phyloP scores from a whole-genome alignment of 352 stramenopile species.

The Phytopythium vexans region DNA sequence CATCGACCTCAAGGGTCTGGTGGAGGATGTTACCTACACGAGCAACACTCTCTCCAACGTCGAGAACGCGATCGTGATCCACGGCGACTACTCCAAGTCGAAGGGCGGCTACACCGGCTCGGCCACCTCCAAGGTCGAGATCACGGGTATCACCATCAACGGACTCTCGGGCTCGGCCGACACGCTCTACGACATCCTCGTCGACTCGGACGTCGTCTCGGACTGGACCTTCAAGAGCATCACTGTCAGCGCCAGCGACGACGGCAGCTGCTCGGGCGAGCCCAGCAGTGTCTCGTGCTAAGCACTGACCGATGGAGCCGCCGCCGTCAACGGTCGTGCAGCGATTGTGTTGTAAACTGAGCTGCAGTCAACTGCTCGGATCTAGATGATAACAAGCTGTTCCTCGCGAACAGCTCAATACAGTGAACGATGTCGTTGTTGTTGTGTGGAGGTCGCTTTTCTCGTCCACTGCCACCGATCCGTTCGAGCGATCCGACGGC shows the following conservation, averaged over 20 bases:
- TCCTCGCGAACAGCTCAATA: too few relatives aligned
- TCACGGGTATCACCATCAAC: slow-evolving; percentile 23
- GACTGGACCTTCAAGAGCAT: slow-evolving; percentile 19
- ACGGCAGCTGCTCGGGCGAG: slow-evolving; percentile 15
- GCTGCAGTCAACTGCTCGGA: too few relatives aligned
- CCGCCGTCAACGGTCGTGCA: too few relatives aligned
- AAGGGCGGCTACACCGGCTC: slow-evolving; percentile 26
- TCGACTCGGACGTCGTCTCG: slow-evolving; percentile 17
- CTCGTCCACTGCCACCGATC: too few relatives aligned
- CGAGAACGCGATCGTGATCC: slow-evolving; percentile 23
- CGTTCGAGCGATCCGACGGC: too few relatives aligned
- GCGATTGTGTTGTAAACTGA: too few relatives aligned
- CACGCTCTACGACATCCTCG: slow-evolving; percentile 27
- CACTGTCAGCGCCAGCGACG: slow-evolving; percentile 6
- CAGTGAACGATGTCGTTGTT: too few relatives aligned
- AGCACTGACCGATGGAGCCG: background rate
- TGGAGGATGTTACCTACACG: slow-evolving; percentile 17
- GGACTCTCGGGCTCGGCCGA: slow-evolving; percentile 20
- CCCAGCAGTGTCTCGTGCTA: slow-evolving; percentile 15
- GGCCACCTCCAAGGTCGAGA: slow-evolving; percentile 20
- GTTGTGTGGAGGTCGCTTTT: too few relatives aligned
- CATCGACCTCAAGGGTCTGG: slow-evolving; percentile 11
- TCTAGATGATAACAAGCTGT: too few relatives aligned
- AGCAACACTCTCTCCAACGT: slow-evolving; percentile 12
- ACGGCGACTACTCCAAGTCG: slow-evolving; percentile 27